Evolutionary conservation across 208 protist genomes (phyloP), one percentile per base, ranked within the genome.

Genomic region (Phytomonas francai): DNA sequence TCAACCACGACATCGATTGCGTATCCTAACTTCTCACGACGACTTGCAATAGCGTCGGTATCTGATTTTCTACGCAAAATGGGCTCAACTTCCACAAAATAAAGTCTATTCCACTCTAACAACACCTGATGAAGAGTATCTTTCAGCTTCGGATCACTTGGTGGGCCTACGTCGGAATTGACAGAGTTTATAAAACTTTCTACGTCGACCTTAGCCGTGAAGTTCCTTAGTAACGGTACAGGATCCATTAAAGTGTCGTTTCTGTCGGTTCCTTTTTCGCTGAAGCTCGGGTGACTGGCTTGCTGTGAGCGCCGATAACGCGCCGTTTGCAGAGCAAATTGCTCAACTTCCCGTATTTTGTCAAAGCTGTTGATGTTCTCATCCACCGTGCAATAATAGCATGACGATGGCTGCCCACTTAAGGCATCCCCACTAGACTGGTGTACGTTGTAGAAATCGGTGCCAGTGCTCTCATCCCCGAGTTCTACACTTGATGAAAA

Each of bases 341-440:
- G 56, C 36, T 85, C 78, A 31, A 73, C 73, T 36, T 72, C 67
- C 27, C 78, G 71, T 45, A 87, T 80, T 63, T 87, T 87, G 22
- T 81, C 79, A 9, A 79, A 42, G 49, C 73, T 86, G 71, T 89
- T 85, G 54, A 89, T 70, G 51, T 85, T 89, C 7, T 78, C 73
- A 45, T 84, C 79, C 11, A 85, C 72, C 22, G 58, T 62, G 61
- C 65, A 71, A 65, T 81, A 89, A 45, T 45, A 45, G 8, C 39
- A 45, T 45, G 39, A 45, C 39, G 39, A 45, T 11, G 39, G 19
- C 8, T 45, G 39, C 11, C 19, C 39, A 45, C 39, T 45, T 7
- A 45, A 45, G 8, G 39, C 39, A 45, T 45, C 39, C 19, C 39
- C 8, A 14, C 39, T 45, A 2, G 39, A 45, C 1, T 14, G 12